Conservation (phyloP, 202 grass and related monocot species). For the Dendrocalamus latiflorus region DNA sequence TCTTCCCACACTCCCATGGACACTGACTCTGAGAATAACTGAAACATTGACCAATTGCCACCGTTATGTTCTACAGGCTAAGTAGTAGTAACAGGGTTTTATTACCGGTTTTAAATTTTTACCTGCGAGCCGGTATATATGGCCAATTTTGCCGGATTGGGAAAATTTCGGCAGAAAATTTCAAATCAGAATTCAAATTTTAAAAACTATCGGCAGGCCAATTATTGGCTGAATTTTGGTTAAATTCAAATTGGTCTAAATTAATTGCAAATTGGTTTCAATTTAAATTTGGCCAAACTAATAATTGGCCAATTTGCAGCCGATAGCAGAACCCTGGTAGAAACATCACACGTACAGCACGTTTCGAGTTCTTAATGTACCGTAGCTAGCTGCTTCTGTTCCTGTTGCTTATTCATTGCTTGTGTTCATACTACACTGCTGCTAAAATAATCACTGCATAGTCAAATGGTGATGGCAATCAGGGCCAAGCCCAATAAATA, state of each 20-base stretch:
- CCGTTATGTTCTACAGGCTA: slow-evolving; percentile 14
- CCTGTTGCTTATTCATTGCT: neutral
- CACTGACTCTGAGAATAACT: slow-evolving; percentile 33
- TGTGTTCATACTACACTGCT: neutral
- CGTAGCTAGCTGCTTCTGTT: neutral
- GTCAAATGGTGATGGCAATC: slow-evolving; percentile 27
- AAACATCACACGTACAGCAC: slow-evolving; percentile 5
- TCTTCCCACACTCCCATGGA: slow-evolving; percentile 26
- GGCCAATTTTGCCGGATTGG: no score
- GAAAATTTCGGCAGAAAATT: no score
- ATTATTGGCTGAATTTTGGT: no score
- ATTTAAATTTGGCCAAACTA: no score
- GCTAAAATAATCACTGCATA: slow-evolving; percentile 3
- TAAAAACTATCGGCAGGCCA: no score
- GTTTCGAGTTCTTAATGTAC: neutral
- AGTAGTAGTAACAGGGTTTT: neutral
- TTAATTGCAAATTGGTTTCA: no score
- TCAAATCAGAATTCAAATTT: no score
- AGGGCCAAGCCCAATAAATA: slow-evolving; percentile 18
- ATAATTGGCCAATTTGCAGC: no score
- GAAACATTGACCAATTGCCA: slow-evolving; percentile 18
- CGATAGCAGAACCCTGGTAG: no score
- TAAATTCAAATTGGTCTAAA: no score
- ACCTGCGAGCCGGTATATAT: no score
- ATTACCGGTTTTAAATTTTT: no score